Percentiles rank a stretch among this genome's conserved stretches.
These are phyloP conservation scores for Russula emetica DNA, from an alignment of 768 basidiomycete genomes.

Conservation along the genomic window DNA sequence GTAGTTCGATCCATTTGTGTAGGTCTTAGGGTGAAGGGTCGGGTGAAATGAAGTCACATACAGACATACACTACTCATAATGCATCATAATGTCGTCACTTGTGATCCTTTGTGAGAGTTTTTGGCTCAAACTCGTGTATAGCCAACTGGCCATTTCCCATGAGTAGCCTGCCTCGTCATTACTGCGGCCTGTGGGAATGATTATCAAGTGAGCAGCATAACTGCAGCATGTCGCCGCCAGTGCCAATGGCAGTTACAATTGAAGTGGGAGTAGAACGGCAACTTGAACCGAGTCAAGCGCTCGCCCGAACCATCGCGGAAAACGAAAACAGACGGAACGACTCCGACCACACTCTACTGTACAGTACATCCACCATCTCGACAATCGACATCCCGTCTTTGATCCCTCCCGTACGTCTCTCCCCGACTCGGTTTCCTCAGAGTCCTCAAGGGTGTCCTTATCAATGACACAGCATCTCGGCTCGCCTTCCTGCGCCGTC, in stretches of 20 bases:
- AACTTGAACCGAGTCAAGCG: too few relatives aligned
- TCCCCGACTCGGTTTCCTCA: background rate
- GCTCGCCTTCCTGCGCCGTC: background rate
- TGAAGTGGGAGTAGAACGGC: too few relatives aligned
- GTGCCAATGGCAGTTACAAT: too few relatives aligned
- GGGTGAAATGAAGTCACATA: background rate
- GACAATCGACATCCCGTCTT: background rate
- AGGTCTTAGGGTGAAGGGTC: background rate
- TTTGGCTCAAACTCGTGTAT: background rate
- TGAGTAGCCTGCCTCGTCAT: background rate
- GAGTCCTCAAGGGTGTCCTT: background rate
- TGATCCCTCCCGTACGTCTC: background rate
- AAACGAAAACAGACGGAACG: too few relatives aligned
- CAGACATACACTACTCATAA: too few relatives aligned
- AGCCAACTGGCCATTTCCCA: background rate
- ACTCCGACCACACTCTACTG: too few relatives aligned
- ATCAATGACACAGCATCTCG: background rate
- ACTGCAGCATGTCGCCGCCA: too few relatives aligned
- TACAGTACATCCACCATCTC: too few relatives aligned
- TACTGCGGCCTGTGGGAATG: background rate
- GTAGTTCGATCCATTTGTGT: background rate
- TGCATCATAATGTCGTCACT: background rate
- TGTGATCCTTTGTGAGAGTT: background rate
- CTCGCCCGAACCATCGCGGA: background rate
- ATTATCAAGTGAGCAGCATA: too few relatives aligned